Percentiles rank a stretch among this genome's conserved stretches.
Evolutionary conservation across 257 asterid species (phyloP).

Genomic region (Forsythia viridissima): DNA sequence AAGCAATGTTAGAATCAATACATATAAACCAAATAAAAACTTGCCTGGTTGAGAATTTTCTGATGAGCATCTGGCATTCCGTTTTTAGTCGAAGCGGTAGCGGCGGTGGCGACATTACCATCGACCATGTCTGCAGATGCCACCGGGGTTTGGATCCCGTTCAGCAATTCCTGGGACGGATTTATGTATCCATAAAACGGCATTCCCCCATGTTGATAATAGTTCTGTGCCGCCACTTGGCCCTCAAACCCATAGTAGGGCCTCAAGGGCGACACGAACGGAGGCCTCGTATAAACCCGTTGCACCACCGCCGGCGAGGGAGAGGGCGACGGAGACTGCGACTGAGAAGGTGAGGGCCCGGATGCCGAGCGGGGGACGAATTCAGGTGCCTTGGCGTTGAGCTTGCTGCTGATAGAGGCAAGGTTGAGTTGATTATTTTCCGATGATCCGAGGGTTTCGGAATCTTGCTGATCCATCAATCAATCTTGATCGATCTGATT

Average conservation of each 20-base stretch:
- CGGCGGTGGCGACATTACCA: slow-evolving; percentile 29
- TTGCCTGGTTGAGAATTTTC: slow-evolving; percentile 74
- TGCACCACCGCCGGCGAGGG: slow-evolving; percentile 13
- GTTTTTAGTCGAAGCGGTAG: slow-evolving; percentile 31
- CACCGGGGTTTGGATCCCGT: slow-evolving; percentile 18
- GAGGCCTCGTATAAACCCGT: slow-evolving; percentile 33
- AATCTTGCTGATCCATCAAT: slow-evolving; percentile 2
- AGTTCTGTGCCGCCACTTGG: slow-evolving; percentile 20
- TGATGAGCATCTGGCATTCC: slow-evolving; percentile 57
- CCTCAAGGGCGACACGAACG: slow-evolving; percentile 35
- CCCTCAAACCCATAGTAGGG: slow-evolving; percentile 45
- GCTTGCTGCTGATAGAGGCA: slow-evolving; percentile 26
- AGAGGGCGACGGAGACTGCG: not conserved
- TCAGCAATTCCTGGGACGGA: not conserved
- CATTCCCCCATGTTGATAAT: slow-evolving; percentile 33
- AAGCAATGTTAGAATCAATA: not conserved
- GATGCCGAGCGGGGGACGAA: slow-evolving; percentile 65
- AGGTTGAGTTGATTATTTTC: not conserved
- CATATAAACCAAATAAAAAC: not conserved
- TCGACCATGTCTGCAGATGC: slow-evolving; percentile 38
- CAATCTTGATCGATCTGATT: slow-evolving; percentile 7
- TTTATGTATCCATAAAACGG: slow-evolving; percentile 39
- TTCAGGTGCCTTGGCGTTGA: slow-evolving; percentile 81
- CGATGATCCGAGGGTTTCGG: slow-evolving; percentile 1
- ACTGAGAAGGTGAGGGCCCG: slow-evolving; percentile 30